Evolutionary conservation across 1,284 basidiomycete genomes (phyloP), one percentile per base, ranked within the genome.

Genomic region (Moesziomyces sp.): DNA sequence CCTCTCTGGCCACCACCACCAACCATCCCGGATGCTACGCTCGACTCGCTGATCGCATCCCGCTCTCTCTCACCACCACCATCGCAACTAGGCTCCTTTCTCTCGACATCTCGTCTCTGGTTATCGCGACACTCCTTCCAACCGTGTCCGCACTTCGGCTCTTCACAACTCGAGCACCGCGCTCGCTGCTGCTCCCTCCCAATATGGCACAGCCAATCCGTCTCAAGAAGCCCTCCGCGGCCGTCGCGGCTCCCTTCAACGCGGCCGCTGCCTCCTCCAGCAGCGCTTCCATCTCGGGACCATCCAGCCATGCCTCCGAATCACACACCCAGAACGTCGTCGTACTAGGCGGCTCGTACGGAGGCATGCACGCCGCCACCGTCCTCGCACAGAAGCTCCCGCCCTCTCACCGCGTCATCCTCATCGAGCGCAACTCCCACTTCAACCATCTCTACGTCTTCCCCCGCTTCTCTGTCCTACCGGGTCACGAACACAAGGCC

Each of bases 401-500:
- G 38, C 74, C 84, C 23, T 84, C 83, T 0, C 86, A 87, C 66
- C 80, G 85, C 35, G 84, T 85, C 54, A 79, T 87, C 19, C 83
- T 87, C 28, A 73, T 87, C 53, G 86, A 87, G 72, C 84, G 85
- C 61, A 86, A 86, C 62, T 85, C 85, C n/a, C 86, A 87, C 61
- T 86, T 87, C 66, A 84, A 84, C 57, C 82, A 83, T 58, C 79
- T 83, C 30, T 85, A 91, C 82, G 88, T 88, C 52, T 86, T 91
- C 51, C 89, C 90, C 3, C 87, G 90, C 49, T 88, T 88, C 71
- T 87, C 88, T 10, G 88, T 91, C 14, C 86, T 91, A 9, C 87
- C 89, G 7, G 88, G 88, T 33, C 89, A 91, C 77, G 90, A 91
- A 83, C 88, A 91, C 85, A 91, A 91, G 86, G 89, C 90, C 19